Evolutionary conservation across 1,284 basidiomycete genomes (phyloP).

Genomic region (Sanghuangporus weigelae): DNA sequence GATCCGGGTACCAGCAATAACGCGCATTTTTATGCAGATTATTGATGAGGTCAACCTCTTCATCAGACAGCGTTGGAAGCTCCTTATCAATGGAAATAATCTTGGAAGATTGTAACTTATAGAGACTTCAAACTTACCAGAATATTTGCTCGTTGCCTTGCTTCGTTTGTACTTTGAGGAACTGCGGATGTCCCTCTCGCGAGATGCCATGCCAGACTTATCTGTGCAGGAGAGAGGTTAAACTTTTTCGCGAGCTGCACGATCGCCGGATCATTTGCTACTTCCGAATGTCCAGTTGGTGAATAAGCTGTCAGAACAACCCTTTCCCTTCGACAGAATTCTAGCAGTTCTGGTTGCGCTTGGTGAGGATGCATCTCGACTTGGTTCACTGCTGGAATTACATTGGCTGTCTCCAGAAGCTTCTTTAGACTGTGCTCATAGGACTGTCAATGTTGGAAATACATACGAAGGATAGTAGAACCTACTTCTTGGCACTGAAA

Average conservation of each 20-base stretch:
- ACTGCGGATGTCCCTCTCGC: constrained; percentile 20
- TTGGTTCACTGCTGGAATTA: constrained; percentile 42
- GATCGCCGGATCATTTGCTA: constrained; percentile 21
- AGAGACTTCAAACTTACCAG: neutral
- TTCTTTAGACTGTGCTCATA: constrained; percentile 5
- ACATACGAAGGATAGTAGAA: neutral
- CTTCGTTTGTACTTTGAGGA: constrained; percentile 22
- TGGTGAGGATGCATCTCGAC: constrained; percentile 38
- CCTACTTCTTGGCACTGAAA: constrained; percentile 16
- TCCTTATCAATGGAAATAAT: neutral
- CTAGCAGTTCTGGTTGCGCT: constrained; percentile 31
- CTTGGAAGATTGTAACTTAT: neutral
- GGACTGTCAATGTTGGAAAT: no score
- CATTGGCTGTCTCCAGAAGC: constrained; percentile 32
- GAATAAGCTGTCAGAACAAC: constrained; percentile 42
- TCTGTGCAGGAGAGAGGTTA: constrained; percentile 20
- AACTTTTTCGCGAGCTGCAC: constrained; percentile 20
- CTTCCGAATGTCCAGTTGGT: constrained; percentile 23
- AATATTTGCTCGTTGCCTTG: constrained; percentile 22
- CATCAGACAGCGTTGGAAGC: constrained; percentile 17
- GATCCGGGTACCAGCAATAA: constrained; percentile 14
- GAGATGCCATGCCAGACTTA: constrained; percentile 23
- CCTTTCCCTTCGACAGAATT: constrained; percentile 34
- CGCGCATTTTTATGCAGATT: constrained; percentile 19
- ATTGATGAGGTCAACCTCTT: constrained; percentile 18